Conservation (phyloP, 805 yeast genomes). For the Cyberlindnera galapagoensis region DNA sequence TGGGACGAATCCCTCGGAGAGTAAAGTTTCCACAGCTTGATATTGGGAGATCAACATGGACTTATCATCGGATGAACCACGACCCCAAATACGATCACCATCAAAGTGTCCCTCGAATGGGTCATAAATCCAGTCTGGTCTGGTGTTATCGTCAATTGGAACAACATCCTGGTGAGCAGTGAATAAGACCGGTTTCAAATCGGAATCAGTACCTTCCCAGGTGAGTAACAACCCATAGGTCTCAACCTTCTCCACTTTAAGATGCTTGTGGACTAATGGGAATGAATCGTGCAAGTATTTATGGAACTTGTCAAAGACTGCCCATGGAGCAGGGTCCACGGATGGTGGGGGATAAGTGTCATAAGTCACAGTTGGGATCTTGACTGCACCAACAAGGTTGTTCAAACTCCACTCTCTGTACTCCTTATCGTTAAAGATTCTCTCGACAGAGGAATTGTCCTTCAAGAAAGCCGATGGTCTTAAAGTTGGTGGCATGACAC, state of each 20-base stretch:
- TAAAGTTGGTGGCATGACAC: constrained; percentile 7
- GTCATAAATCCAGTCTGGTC: constrained; percentile 52
- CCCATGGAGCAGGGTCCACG: constrained; percentile 30
- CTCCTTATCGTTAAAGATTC: constrained; percentile 28
- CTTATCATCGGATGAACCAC: constrained; percentile 76
- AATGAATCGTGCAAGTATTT: constrained; percentile 45
- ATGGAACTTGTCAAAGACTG: constrained; percentile 34
- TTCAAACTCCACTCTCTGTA: constrained; percentile 32
- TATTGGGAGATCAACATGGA: constrained; percentile 54
- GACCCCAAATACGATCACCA: constrained; percentile 59
- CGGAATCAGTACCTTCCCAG: constrained; percentile 46
- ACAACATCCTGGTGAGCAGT: constrained; percentile 80
- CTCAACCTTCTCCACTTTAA: constrained; percentile 50
- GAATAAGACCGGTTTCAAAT: constrained; percentile 56
- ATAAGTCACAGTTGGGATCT: constrained; percentile 37
- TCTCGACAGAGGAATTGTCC: constrained; percentile 24
- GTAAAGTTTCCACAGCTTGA: constrained; percentile 50
- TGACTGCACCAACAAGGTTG: constrained; percentile 42
- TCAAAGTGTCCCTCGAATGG: constrained; percentile 64
- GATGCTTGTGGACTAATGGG: constrained; percentile 41
- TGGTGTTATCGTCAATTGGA: constrained; percentile 58
- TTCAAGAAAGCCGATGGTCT: constrained; percentile 9
- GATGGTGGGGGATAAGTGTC: constrained; percentile 9
- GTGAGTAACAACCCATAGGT: constrained; percentile 57
- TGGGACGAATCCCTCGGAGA: constrained; percentile 43